Conservation (phyloP, 352 stramenopile genomes). For the Albugo laibachii region DNA sequence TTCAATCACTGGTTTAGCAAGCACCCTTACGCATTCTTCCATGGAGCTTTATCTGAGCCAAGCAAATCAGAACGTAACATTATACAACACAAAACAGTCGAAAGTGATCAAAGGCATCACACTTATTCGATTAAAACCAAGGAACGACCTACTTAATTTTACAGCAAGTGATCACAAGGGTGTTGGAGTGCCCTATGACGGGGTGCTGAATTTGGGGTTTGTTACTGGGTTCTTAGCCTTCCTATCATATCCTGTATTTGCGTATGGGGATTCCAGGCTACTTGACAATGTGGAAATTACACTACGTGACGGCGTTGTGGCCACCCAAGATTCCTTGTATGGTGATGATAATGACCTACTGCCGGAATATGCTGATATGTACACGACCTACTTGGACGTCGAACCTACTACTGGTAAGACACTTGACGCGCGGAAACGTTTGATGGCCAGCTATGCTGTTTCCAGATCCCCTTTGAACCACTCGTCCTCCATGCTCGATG, state of each 20-base stretch:
- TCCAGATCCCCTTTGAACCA: not conserved
- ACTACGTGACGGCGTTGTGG: conserved; percentile 19
- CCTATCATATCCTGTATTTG: conserved; percentile 46
- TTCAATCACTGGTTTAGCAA: conserved; percentile 25
- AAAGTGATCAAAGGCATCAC: conserved; percentile 24
- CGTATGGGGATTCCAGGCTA: conserved; percentile 32
- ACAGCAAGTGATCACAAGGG: conserved; percentile 14
- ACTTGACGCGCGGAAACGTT: not conserved
- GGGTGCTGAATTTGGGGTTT: conserved; percentile 41
- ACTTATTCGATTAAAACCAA: conserved; percentile 24
- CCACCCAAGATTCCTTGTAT: conserved; percentile 21
- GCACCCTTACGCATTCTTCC: conserved; percentile 9
- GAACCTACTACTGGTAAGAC: conserved; percentile 25
- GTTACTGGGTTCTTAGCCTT: conserved; percentile 44
- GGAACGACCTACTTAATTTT: conserved; percentile 18
- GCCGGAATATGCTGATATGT: conserved; percentile 18
- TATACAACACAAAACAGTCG: conserved; percentile 18
- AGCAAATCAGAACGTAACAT: conserved; percentile 27
- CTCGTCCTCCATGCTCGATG: not conserved
- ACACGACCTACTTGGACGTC: conserved; percentile 44
- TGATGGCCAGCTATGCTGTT: not conserved
- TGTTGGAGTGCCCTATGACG: conserved; percentile 30
- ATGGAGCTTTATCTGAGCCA: conserved; percentile 1
- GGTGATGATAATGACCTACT: conserved; percentile 20
- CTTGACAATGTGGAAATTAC: conserved; percentile 30